Evolutionary conservation across 345 rosid genomes (phyloP), one percentile per base, ranked within the genome.

Genomic region (Pugionium dolabratum): DNA sequence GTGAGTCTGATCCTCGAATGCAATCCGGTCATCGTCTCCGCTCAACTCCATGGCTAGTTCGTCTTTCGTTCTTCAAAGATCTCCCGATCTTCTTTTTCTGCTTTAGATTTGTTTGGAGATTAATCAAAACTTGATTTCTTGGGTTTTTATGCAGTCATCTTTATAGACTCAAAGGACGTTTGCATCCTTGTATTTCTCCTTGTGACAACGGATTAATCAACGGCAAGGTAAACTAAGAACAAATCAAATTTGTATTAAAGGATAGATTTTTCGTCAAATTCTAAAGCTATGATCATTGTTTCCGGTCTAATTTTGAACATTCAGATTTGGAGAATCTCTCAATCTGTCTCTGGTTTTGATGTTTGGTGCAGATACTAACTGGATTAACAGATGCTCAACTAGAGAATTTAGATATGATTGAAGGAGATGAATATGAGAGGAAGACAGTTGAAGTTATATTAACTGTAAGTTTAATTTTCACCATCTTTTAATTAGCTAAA

Each of bases 181-280:
- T 90, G 47, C 87, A 90, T 82, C 90, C 99, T 0, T 93, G 95
- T 59, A 88, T 94, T 59, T 70, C 86, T 4, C 93, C 93, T 2
- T 76, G 76, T 2, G 80, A 76, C 18, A 83, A 62, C 44, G 70
- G 76, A 67, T 42, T 66, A 2, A 82, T 90, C 40, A 61, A 66
- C 0, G 96, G 97, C 72, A 85, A 53, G 58, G 68, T 50, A 10
- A 36, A 18, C 18, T 18, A 18, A 18, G 18, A 18, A 18, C 18
- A 18, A 18, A 18, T 18, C 18, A 18, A 18, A 18, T 18, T 18
- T 18, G 18, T 18, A 18, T 18, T 18, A 0, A 18, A 18, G 18
- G 18, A 18, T 18, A 18, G 18, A 18, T 18, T 18, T 18, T 18
- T 18, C 18, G 18, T 18, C 18, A 18, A 18, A 0, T 18, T 18